Base-by-base conservation (phyloP, 1,139 yeast genomes). In the Dujonia santamariae region DNA sequence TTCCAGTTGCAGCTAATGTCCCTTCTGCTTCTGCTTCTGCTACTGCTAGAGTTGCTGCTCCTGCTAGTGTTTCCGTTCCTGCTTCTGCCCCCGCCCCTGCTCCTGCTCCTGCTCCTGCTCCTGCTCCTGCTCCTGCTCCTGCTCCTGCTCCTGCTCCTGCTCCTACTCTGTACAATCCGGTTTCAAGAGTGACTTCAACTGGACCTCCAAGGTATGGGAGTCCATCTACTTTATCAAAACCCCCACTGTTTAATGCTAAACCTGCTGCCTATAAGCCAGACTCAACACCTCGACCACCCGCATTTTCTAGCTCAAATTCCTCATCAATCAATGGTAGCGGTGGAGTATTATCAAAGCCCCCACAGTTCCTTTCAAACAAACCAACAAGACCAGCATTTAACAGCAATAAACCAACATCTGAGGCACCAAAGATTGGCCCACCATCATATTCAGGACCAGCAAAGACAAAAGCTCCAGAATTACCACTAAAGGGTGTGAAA, bases 361-460 rank as follows among this genome's bases (percentile, higher is more conserved):
- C 67, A 11, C 64, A 56, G 36, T 61, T 61, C 36, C 40, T 58
- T 12, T 53, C 67, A 8, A 59, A 54, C 30, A 62, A 61, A 39
- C 43, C 37, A 17, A 21, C 34, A 11, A 26, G 47, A 19, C 45
- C 38, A 21, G 41, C 30, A 17, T 35, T 22, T 17, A 32, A 26
- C 19, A 26, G 29, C 9, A 27, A 27, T 9, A 11, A 11, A 16
- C 15, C 24, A 7, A 19, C 18, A n/a, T 13, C 27, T 4, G 33
- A 30, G 13, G 19, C 19, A 15, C 21, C 33, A 7, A 30, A 19
- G 14, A n/a, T n/a, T n/a, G n/a, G n/a, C n/a, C 34, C 30, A 7
- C 34, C 30, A 4, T 19, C 34, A 9, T 31, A 16, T 17, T 4
- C 34, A 15, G 33, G 33, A 14, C 18, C 34, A 18, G n/a, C 28